phyloP scores from a whole-genome alignment of 1,284 basidiomycete genomes.

The Puccinia brachypodii region DNA sequence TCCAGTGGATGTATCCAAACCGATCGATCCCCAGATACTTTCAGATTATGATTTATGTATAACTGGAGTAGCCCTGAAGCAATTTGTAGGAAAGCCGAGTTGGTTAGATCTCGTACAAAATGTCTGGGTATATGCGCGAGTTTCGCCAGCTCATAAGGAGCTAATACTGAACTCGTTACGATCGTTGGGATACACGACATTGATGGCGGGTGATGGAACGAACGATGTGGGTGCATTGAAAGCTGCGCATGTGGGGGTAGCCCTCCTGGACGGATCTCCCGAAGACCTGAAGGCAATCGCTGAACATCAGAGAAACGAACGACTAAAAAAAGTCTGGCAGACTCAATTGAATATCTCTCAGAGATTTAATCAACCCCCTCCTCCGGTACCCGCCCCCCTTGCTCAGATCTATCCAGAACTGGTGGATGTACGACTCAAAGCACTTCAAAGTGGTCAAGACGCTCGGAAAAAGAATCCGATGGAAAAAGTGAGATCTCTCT shows the following conservation, averaged over 20 bases:
- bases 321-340: slow-evolving; percentile 92
- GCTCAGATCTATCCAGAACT: slow-evolving; percentile 76
- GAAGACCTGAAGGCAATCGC: slow-evolving; percentile 91
- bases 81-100: slow-evolving; percentile 66
- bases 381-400: slow-evolving; percentile 73
- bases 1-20: slow-evolving; percentile 72
- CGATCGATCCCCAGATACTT: slow-evolving; percentile 74
- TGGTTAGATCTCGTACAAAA: slow-evolving; percentile 81
- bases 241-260: slow-evolving; percentile 91
- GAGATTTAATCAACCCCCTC: slow-evolving; percentile 84
- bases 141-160: slow-evolving; percentile 93
- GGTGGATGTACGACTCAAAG: slow-evolving; percentile 81
- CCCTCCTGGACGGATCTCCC: slow-evolving; percentile 81
- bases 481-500: slow-evolving; percentile 68
- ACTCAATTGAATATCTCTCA: slow-evolving; percentile 83
- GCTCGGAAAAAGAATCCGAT: slow-evolving; percentile 78
- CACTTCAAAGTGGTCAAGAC: slow-evolving; percentile 65
- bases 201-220: slow-evolving; percentile 97
- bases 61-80: slow-evolving; percentile 84
- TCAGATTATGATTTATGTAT: slow-evolving; percentile 88
- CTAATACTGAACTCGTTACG: slow-evolving; percentile 84
- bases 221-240: slow-evolving; percentile 96
- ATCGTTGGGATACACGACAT: slow-evolving; percentile 78
- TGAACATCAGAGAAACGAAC: slow-evolving; percentile 80
- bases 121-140: slow-evolving; percentile 94